phyloP scores from a whole-genome alignment of 345 rosid species.

The Lagerstroemia speciosa region DNA sequence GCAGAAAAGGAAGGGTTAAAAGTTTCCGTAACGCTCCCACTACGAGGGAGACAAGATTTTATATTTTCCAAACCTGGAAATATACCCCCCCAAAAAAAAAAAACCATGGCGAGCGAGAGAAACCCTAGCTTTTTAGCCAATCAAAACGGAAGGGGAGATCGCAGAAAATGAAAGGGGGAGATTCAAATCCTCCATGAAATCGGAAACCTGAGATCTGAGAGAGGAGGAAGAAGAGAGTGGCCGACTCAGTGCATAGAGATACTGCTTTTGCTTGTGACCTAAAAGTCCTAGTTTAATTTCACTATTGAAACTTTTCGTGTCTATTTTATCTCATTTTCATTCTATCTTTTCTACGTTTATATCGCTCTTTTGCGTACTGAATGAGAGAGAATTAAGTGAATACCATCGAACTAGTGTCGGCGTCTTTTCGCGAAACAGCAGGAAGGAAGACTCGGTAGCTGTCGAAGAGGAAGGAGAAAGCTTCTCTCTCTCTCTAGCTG shows the following conservation, averaged over 20 bases:
- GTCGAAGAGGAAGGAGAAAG: not conserved
- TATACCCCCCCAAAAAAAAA: not conserved
- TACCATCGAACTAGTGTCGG: slow-evolving; percentile 6
- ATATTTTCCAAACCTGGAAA: slow-evolving; percentile 2
- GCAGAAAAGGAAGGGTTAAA: not conserved
- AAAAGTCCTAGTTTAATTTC: no score
- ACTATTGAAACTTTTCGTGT: no score
- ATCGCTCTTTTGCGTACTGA: no score
- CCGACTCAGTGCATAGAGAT: no score
- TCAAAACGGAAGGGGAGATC: not conserved
- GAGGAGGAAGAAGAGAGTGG: no score
- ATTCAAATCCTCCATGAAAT: not conserved
- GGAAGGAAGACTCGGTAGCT: not conserved
- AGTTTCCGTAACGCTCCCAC: no score
- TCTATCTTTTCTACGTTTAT: no score
- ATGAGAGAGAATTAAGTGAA: not conserved
- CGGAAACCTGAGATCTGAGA: not conserved
- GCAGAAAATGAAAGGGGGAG: not conserved
- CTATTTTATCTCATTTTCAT: no score
- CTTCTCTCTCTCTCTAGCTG: not conserved
- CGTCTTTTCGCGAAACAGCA: not conserved
- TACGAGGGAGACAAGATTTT: no score
- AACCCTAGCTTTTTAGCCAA: not conserved
- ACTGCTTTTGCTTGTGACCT: no score
- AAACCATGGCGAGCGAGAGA: not conserved